phyloP scores from a whole-genome alignment of 345 rosid species.

The Boechera stricta region DNA sequence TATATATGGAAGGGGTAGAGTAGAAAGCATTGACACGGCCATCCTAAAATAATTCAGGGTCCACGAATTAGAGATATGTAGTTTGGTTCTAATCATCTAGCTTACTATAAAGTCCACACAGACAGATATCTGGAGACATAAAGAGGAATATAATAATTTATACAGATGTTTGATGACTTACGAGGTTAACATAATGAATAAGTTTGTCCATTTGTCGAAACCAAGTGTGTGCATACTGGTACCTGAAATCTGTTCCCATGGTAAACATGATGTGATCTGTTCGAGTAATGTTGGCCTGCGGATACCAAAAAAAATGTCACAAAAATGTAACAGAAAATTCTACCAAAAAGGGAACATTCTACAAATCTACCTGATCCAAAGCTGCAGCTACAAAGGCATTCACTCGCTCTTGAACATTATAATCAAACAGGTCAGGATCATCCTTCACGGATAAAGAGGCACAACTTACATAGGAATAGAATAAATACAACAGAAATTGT shows the following conservation, averaged over 20 bases:
- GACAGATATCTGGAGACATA: conserved; percentile 17
- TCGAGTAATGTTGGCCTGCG: conserved; percentile 91
- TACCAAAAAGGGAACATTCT: background rate
- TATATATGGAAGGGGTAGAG: conserved; percentile 96
- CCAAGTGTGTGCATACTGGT: conserved; percentile 95
- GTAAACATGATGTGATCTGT: conserved; percentile 93
- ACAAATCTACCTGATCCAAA: conserved; percentile 69
- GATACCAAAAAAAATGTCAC: conserved; percentile 29
- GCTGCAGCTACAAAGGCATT: conserved; percentile 95
- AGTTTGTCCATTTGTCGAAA: conserved; percentile 93
- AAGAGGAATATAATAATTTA: background rate
- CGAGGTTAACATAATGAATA: conserved; percentile 94
- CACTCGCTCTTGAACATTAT: conserved; percentile 94
- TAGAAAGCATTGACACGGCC: conserved; percentile 96
- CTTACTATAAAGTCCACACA: background rate
- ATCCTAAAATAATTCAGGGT: conserved; percentile 59
- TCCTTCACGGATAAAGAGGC: conserved; percentile 62
- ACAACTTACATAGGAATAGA: conserved; percentile 26
- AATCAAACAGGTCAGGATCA: conserved; percentile 77
- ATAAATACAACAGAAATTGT: conserved; percentile 19
- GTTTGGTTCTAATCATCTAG: conserved; percentile 3
- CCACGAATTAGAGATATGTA: conserved; percentile 25
- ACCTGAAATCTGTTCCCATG: conserved; percentile 98
- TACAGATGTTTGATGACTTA: conserved; percentile 45
- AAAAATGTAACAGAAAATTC: conserved; percentile 23